phyloP scores from a whole-genome alignment of 176 grass and related monocot species.

The Carex littledalei region DNA sequence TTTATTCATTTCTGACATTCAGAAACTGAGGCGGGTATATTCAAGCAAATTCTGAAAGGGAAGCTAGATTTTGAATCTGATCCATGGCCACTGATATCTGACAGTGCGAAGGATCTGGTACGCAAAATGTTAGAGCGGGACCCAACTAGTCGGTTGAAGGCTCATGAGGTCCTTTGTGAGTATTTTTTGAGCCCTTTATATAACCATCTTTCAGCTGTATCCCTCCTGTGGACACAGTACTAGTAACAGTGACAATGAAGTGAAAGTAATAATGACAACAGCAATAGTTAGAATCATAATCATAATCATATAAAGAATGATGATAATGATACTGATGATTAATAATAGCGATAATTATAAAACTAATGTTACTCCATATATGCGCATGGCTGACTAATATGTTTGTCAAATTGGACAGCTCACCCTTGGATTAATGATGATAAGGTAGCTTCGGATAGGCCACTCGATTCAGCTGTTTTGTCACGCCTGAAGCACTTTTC shows the following conservation, averaged over 20 bases:
- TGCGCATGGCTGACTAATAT: not conserved
- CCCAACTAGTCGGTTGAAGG: conserved; percentile 63
- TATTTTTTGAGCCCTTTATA: not conserved
- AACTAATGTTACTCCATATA: not conserved
- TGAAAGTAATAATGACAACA: not conserved
- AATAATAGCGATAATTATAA: not conserved
- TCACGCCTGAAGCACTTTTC: conserved; percentile 96
- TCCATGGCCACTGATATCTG: conserved; percentile 92
- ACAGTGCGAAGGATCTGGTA: conserved; percentile 90
- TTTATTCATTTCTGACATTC: conserved; percentile 25
- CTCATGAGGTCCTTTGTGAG: conserved; percentile 99
- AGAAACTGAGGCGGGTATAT: conserved; percentile 99
- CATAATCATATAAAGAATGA: not conserved
- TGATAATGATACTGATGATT: not conserved
- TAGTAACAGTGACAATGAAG: not conserved
- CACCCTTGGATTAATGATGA: conserved; percentile 99
- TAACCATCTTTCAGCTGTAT: not conserved
- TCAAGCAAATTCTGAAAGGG: conserved; percentile 92
- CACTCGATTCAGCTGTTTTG: conserved; percentile 97
- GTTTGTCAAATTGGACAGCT: conserved; percentile 40
- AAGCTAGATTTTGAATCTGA: conserved; percentile 96
- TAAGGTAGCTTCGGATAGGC: conserved; percentile 85
- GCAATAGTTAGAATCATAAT: not conserved
- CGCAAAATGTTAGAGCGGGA: conserved; percentile 87
- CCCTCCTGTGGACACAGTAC: not conserved